phyloP scores from a whole-genome alignment of 2,329 filamentous ascomycete genomes.

The Rhynchosporium agropyri region DNA sequence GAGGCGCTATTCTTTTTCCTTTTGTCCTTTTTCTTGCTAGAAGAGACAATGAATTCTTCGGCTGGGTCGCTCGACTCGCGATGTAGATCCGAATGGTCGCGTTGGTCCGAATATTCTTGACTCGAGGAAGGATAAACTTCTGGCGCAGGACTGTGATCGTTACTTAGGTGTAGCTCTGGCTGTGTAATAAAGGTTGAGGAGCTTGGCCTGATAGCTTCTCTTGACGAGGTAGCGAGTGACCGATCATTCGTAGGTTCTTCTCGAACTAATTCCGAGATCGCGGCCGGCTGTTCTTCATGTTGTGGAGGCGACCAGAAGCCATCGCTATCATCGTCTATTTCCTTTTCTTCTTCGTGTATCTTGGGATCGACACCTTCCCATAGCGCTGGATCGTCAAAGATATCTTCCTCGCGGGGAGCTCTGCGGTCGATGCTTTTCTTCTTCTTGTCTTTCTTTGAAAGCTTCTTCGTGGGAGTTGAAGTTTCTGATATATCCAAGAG shows the following conservation, averaged over 20 bases:
- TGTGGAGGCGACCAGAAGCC: slow-evolving; percentile 44
- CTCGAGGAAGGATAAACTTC: background rate
- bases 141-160: background rate
- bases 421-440: slow-evolving; percentile 48
- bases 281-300: slow-evolving; percentile 21
- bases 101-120: slow-evolving; percentile 1
- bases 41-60: slow-evolving; percentile 22
- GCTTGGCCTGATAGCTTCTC: slow-evolving; percentile 1
- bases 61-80: slow-evolving; percentile 21
- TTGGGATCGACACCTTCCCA: slow-evolving; percentile 49
- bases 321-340: slow-evolving; percentile 34
- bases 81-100: slow-evolving; percentile 1
- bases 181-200: slow-evolving; percentile 1
- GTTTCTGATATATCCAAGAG: slow-evolving; percentile 36
- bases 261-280: background rate
- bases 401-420: slow-evolving; percentile 47
- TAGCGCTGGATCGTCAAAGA: slow-evolving; percentile 50
- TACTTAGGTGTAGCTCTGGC: background rate
- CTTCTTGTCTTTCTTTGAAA: slow-evolving; percentile 45
- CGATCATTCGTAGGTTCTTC: background rate
- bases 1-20: slow-evolving; percentile 21
- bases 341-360: slow-evolving; percentile 36
- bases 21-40: slow-evolving; percentile 27
- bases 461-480: slow-evolving; percentile 42
- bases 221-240: background rate